Conservation (phyloP, 768 basidiomycete genomes). For the Mycena vitilis region DNA sequence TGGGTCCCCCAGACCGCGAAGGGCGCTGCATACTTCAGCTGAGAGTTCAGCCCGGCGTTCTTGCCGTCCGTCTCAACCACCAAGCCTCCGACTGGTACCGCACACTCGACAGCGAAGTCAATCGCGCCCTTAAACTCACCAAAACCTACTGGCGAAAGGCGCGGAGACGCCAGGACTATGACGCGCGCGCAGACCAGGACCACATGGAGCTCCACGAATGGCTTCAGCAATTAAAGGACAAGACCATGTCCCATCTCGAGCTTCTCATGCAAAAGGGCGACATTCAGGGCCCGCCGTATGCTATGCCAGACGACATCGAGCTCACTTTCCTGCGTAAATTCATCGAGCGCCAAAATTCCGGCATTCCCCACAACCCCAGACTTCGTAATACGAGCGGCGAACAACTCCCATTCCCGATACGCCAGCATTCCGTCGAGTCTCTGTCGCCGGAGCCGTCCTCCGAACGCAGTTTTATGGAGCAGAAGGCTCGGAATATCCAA, state of each 20-base stretch:
- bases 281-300: constrained; percentile 84
- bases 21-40: constrained; percentile 85
- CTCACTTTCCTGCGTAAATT: constrained; percentile 84
- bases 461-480: constrained; percentile 50
- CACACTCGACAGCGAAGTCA: constrained; percentile 81
- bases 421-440: constrained; percentile 60
- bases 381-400: constrained; percentile 61
- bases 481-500: constrained; percentile 39
- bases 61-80: constrained; percentile 78
- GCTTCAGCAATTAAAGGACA: constrained; percentile 89
- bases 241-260: constrained; percentile 89
- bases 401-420: constrained; percentile 42
- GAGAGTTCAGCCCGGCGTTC: constrained; percentile 85
- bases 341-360: constrained; percentile 81
- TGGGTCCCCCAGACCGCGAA: constrained; percentile 77
- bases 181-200: constrained; percentile 86
- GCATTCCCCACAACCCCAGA: constrained; percentile 83
- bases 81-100: constrained; percentile 88
- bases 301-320: constrained; percentile 84
- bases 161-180: constrained; percentile 86
- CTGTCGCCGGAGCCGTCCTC: constrained; percentile 63
- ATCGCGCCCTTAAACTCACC: constrained; percentile 82
- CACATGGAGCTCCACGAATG: constrained; percentile 92
- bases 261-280: constrained; percentile 90
- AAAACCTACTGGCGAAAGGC: constrained; percentile 90